phyloP scores from a whole-genome alignment of 106 monocot species.

The Amphibolis antarctica region DNA sequence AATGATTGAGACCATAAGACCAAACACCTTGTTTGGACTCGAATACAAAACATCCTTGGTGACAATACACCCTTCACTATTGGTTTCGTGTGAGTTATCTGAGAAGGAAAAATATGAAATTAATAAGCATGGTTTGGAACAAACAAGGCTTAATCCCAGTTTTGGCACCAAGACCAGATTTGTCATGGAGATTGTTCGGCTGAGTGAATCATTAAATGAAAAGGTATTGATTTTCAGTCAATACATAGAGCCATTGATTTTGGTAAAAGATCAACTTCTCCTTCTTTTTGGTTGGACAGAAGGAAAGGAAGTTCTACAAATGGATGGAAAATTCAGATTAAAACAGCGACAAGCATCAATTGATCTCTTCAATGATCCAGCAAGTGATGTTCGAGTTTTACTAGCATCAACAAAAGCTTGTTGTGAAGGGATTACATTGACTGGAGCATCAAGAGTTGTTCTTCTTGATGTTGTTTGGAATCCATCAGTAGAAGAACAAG shows the following conservation, averaged over 20 bases:
- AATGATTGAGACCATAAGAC: constrained; percentile 7
- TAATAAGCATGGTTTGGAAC: constrained; percentile 15
- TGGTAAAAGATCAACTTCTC: constrained; percentile 43
- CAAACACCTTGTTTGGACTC: constrained; percentile 9
- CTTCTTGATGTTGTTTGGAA: constrained; percentile 81
- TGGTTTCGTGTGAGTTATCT: constrained; percentile 14
- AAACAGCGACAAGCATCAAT: constrained; percentile 31
- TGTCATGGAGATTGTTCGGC: constrained; percentile 44
- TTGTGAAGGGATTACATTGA: constrained; percentile 62
- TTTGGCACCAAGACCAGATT: constrained; percentile 71
- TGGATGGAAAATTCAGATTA: constrained; percentile 30
- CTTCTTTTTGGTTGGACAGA: constrained; percentile 37
- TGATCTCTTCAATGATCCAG: constrained; percentile 41
- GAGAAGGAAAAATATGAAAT: constrained; percentile 17
- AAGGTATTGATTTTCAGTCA: constrained; percentile 67
- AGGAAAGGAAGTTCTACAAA: constrained; percentile 42
- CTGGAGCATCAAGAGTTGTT: constrained; percentile 66
- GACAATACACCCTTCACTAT: constrained; percentile 38
- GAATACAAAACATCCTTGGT: constrained; percentile 32
- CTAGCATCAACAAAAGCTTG: constrained; percentile 76
- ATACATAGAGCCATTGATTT: constrained; percentile 38
- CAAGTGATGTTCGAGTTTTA: constrained; percentile 41
- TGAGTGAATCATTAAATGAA: constrained; percentile 34
- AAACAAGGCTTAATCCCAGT: constrained; percentile 20
- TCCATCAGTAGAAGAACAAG: constrained; percentile 60